These are phyloP conservation scores for Rhododendron ferrugineum DNA, from an alignment of 148 eudicot genomes.

Conservation along the genomic window DNA sequence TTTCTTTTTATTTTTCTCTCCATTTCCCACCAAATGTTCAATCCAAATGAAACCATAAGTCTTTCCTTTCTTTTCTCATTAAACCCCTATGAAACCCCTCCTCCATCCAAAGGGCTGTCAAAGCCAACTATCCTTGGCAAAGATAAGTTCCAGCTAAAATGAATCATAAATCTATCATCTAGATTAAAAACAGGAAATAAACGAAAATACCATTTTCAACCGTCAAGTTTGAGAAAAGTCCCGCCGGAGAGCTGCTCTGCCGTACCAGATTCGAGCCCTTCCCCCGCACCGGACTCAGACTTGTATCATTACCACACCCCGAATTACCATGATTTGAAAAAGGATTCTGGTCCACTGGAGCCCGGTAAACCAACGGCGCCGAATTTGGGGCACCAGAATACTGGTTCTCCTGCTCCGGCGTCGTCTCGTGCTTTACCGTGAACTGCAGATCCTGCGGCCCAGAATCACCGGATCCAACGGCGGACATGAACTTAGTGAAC, in stretches of 20 bases:
- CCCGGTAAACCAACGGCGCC: slow-evolving; percentile 15
- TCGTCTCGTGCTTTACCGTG: slow-evolving; percentile 17
- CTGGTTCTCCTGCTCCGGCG: neutral
- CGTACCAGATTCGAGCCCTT: slow-evolving; percentile 28
- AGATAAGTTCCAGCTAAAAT: neutral
- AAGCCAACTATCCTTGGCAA: slow-evolving; percentile 19
- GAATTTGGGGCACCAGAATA: neutral
- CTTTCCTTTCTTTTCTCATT: neutral
- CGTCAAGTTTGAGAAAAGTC: slow-evolving; percentile 21
- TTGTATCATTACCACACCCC: slow-evolving; percentile 2
- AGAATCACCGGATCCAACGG: slow-evolving; percentile 8
- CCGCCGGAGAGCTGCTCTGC: slow-evolving; percentile 53
- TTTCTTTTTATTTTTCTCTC: no score
- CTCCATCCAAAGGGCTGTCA: neutral
- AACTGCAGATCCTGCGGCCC: slow-evolving; percentile 11
- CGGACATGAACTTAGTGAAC: slow-evolving; percentile 1
- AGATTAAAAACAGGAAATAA: neutral
- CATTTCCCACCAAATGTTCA: no score
- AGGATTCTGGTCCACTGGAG: slow-evolving; percentile 5
- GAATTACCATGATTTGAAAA: neutral
- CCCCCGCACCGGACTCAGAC: slow-evolving; percentile 11
- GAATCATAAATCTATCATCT: neutral
- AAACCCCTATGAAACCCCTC: neutral
- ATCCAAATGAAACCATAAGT: no score
- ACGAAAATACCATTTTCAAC: slow-evolving; percentile 22